These are phyloP conservation scores for Botrytis hyacinthi DNA, from an alignment of 2,329 filamentous ascomycete species.

Conservation along the genomic window DNA sequence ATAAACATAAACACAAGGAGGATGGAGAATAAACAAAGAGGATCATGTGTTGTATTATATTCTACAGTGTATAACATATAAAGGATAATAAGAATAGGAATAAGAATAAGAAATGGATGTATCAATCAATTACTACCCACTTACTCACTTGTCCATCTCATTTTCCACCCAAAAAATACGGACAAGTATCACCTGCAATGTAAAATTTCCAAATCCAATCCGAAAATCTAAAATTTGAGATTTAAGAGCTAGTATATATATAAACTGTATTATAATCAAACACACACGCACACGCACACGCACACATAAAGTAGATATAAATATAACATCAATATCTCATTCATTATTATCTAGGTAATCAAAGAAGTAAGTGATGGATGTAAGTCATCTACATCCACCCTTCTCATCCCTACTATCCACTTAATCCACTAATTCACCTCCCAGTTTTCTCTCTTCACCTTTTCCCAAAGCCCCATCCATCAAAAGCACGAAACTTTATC, in stretches of 20 bases:
- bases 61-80: too few species aligned
- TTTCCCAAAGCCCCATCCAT: background rate
- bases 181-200: too few species aligned
- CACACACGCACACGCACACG: background rate
- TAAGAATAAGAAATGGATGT: too few species aligned
- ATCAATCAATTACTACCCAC: too few species aligned
- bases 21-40: background rate
- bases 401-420: background rate
- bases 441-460: background rate
- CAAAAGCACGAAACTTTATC: slow-evolving; percentile 1
- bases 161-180: too few species aligned
- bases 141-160: too few species aligned
- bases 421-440: background rate
- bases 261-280: background rate
- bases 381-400: background rate
- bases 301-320: background rate
- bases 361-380: background rate
- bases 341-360: background rate
- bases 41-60: background rate
- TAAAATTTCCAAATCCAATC: too few species aligned
- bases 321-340: background rate
- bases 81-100: background rate
- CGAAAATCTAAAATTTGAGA: too few species aligned
- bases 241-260: too few species aligned
- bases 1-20: background rate